Base-by-base conservation (phyloP, 1,139 yeast species). In the Pichia sp. region DNA sequence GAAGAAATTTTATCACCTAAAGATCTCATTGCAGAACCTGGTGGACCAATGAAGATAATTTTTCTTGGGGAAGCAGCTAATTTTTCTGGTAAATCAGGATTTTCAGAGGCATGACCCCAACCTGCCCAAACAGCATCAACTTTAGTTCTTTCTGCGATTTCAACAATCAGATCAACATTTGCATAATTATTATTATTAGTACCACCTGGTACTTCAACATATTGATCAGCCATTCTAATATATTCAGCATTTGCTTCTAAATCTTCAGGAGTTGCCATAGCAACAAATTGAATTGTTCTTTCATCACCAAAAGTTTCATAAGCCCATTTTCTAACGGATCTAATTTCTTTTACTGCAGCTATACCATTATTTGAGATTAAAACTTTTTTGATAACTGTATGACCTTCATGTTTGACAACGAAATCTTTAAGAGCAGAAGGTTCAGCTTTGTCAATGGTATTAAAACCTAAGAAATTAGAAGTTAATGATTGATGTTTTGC, bases 51-150 rank as follows among this genome's bases (percentile, higher is more conserved):
- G 61, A 92, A 92, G 48, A 92, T 75, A 59, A 92, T 85, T 61
- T 76, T 85, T 66, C 87, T 84, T 47, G 90, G 89, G 20, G 96
- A 87, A 29, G 85, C 83, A 23, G 97, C 97, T 65, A 92, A 74
- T 64, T 77, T 80, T 68, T 92, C 98, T 37, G 99, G 99, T 55
- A 92, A 78, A 48, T 74, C 67, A 20, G 99, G 99, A 69, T 94
- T 92, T 70, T 92, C 99, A 25, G 96, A 87, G 33, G 99, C 99
- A 65, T 94, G 98, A 58, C 99, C 99, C 97, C 97, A 85, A 57
- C 99, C 99, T 31, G 99, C 98, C 99, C 99, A 92, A 49, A 92
- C 99, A 26, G 98, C 99, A 64, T 92, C 96, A 48, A 86, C 97
- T 55, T 87, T 79, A 42, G 96, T 83, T 70, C 97, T 83, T 70